Evolutionary conservation across 768 basidiomycete species (phyloP), one percentile per base, ranked within the genome.

Genomic region (Collybia mongolica): DNA sequence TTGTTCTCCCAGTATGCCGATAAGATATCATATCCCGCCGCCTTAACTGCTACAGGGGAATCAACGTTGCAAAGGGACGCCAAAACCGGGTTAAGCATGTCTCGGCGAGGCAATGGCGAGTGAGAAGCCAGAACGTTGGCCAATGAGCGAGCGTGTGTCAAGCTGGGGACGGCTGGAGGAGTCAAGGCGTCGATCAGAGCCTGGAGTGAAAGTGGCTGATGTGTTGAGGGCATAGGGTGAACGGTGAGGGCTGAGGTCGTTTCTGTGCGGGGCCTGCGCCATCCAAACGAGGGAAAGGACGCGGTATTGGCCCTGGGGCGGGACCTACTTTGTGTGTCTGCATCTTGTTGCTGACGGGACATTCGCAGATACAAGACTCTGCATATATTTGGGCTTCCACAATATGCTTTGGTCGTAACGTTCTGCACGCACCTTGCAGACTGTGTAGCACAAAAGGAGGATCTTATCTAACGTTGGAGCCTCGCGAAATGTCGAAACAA

Each of bases 1-100:
- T 65, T 70, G 60, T 83, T 82, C 59, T 86, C 81, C 70, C 81
- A 83, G 61, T 84, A 91, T 2, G 84, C 76, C 12, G 84, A 72
- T 45, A 90, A 72, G 53, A 90, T 81, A 50, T 91, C 89, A 56
- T 76, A 88, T 0, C 89, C 90, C 0, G 82, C 77, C 6, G 78
- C 78, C 59, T 88, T 87, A 3, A 90, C 54, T 0, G 81, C 67
- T 0, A 73, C 53, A 1, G 87, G 86, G 0, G 77, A 73, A 15
- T 80, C 73, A 5, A 66, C 46, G 35, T 72, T 64, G 61, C 89
- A 90, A 9, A 91, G 71, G 1, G 78, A 72, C 6, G 74, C 72
- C 2, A 90, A 70, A 46, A 91, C 74, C 12, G 85, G 82, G 47
- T 75, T 79, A 12, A 90, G 67, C n/a, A 62, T 52, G 20, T 78